phyloP scores from a whole-genome alignment of 75 land plant genomes.

The Pinus taeda region DNA sequence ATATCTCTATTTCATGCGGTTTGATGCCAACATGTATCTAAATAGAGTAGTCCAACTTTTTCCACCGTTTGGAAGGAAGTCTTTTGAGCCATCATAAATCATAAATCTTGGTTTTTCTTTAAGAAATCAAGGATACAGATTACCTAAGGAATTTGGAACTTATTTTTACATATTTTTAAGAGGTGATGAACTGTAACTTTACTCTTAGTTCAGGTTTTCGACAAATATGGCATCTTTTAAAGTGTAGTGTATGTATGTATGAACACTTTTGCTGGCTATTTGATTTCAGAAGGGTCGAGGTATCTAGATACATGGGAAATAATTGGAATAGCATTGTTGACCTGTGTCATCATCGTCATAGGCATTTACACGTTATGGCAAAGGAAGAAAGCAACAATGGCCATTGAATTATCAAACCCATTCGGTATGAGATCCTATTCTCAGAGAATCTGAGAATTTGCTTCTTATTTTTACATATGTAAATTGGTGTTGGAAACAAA shows the following conservation, averaged over 20 bases:
- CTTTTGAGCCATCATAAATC: slow-evolving; percentile 20
- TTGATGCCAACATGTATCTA: slow-evolving; percentile 17
- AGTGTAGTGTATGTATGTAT: too few relatives aligned
- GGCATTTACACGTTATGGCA: slow-evolving; percentile 24
- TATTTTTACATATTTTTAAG: slow-evolving; percentile 17
- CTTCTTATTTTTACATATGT: too few relatives aligned
- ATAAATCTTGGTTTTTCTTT: too few relatives aligned
- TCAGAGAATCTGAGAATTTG: too few relatives aligned
- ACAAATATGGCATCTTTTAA: too few relatives aligned
- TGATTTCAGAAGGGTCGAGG: too few relatives aligned
- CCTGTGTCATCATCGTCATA: background rate
- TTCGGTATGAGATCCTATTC: too few relatives aligned
- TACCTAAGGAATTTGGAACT: slow-evolving; percentile 31
- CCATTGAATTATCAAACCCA: too few relatives aligned
- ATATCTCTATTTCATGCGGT: slow-evolving; percentile 19
- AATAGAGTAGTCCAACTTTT: slow-evolving; percentile 26
- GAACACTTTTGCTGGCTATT: too few relatives aligned
- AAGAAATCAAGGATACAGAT: slow-evolving; percentile 37
- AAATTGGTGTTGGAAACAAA: too few relatives aligned
- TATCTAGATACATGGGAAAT: background rate
- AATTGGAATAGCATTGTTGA: slow-evolving; percentile 19
- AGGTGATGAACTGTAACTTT: background rate
- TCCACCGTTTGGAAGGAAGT: slow-evolving; percentile 20
- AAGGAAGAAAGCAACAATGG: slow-evolving; percentile 31
- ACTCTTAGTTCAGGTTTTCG: background rate